Evolutionary conservation across 2,329 filamentous ascomycete species (phyloP), one percentile per base, ranked within the genome.

Genomic region (Pseudogymnoascus sp.): DNA sequence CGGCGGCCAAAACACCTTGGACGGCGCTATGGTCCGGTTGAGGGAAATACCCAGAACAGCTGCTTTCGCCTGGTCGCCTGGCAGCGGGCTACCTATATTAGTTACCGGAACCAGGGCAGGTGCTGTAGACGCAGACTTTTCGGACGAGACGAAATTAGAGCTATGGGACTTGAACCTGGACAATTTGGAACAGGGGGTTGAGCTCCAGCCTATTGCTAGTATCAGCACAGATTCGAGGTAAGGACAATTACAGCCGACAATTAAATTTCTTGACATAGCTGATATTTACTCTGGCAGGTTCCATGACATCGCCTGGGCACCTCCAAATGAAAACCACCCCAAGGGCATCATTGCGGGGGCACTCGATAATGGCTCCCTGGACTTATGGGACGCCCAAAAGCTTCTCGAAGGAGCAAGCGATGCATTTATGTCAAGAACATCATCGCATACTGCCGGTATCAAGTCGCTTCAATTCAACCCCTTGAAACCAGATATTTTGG

Each of bases 401-500:
- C 81, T 87, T 57, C 77, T 83, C 60, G 72, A 77, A 10, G 83
- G 83, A 63, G 78, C 76, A 24, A 76, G 79, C 8, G 89, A 95
- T 74, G 85, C 92, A n/a, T 80, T 91, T 67, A 87, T 97, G 70
- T 92, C 91, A 67, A 85, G 89, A 72, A 92, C 90, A 33, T 86
- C 86, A 59, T 96, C 97, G 76, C 94, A 99, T 75, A 92, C 84
- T 57, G 94, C 93, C 21, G 84, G 93, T 15, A 92, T 97, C 76
- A 97, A 97, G 77, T 86, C 94, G 29, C 79, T 99, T 64, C 92
- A 99, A 74, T 99, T 97, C 83, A 99, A 99, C 76, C 92, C 93
- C 9, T 83, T 91, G 75, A 88, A 92, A 73, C 87, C 92, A 29
- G 92, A 97, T 71, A 87, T 97, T 63, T 82, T 99, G 54, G 93